Base-by-base conservation (phyloP, 2,329 filamentous ascomycete species). In the Claviceps maximensis region DNA sequence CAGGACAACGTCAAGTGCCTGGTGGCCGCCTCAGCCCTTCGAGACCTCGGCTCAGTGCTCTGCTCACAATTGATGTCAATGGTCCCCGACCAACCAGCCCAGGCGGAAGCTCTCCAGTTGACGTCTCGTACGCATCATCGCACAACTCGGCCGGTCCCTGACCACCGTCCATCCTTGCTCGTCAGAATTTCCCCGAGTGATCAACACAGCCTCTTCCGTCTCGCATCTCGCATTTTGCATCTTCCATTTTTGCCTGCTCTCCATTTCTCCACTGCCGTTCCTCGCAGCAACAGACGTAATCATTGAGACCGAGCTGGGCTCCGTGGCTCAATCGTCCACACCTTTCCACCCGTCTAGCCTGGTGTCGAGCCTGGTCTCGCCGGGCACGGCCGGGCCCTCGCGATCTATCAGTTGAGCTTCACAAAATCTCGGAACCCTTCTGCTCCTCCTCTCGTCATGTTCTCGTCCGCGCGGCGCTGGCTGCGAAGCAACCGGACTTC, bases 401-500 rank as follows among this genome's bases (percentile, higher is more conserved):
- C n/a, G 33, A 31, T 38, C 52, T 49, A 51, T 51, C 49, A 49
- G 45, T 38, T 45, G 17, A 31, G n/a, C 48, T 27, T 50, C 21
- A 31, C 17, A 17, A n/a, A 13, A n/a, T 31, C 38, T 36, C 17
- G 23, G 5, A 29, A 49, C 13, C 23, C 10, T 2, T 19, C 21
- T 29, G 21, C 15, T 6, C 25, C 23, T 36, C 25, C 25, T 8
- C 29, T 10, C 27, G 46, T 15, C 67, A 84, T 84, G 81, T 73
- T 84, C 63, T 73, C 76, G 58, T 83, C 88, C 61, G 87, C 87
- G 63, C 86, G 87, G 74, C 85, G 83, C 75, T 98, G 93, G 90
- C 77, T 97, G 67, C 83, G 83, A 71, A 88, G 89, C 71, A 95
- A 98, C 74, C 83, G 89, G 68, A 93, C 86, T 64, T 87, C 86